Conservation (phyloP, 176 grass and related monocot species). For the Bromus sterilis region DNA sequence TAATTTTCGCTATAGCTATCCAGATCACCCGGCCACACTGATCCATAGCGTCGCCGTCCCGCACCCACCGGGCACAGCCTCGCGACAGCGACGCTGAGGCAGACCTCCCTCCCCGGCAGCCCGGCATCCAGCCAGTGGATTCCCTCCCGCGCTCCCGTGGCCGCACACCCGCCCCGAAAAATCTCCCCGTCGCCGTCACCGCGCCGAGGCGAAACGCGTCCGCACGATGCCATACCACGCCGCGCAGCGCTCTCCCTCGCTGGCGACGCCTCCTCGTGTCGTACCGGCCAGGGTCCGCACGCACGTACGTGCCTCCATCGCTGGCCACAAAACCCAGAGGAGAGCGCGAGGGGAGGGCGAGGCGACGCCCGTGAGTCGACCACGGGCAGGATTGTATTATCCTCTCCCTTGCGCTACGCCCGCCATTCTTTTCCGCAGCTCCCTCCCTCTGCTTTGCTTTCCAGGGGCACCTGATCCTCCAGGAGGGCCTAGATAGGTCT, state of each 20-base stretch:
- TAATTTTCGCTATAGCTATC: too few species aligned
- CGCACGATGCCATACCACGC: constrained; percentile 23
- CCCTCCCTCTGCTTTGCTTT: background rate
- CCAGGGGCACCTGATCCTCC: background rate
- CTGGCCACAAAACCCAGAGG: constrained; percentile 25
- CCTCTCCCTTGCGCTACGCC: background rate
- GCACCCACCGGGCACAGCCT: background rate
- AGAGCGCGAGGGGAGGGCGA: background rate
- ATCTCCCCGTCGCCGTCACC: constrained; percentile 28
- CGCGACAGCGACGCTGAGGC: background rate
- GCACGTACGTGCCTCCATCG: background rate
- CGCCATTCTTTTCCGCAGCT: background rate
- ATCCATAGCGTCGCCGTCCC: background rate
- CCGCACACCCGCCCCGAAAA: constrained; percentile 14
- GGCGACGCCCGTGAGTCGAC: constrained; percentile 31
- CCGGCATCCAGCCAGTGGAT: background rate
- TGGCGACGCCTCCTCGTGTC: background rate
- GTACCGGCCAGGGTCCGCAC: constrained; percentile 3
- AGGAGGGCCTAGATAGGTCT: background rate
- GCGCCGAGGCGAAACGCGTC: background rate
- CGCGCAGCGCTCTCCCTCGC: background rate
- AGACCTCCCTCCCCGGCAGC: background rate
- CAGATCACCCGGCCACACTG: background rate
- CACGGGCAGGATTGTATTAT: constrained; percentile 43
- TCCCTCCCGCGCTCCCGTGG: background rate